Evolutionary conservation across 2,329 filamentous ascomycete species (phyloP).

Genomic region (Fonsecaea multimorphosa): DNA sequence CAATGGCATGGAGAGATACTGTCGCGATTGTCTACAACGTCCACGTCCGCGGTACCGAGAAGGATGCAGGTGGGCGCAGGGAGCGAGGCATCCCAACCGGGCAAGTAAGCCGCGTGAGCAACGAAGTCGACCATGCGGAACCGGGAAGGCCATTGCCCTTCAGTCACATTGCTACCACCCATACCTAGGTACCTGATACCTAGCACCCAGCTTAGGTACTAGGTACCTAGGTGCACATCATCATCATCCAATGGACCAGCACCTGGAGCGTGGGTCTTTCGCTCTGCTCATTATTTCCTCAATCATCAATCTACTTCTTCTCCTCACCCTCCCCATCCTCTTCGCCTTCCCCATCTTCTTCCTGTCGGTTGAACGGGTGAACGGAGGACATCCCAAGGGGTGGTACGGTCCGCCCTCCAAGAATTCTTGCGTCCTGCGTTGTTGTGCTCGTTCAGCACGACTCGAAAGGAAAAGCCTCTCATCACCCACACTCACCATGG

Average conservation of each 20-base stretch:
- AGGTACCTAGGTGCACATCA: too few species aligned
- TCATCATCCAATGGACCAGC: too few species aligned
- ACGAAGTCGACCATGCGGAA: too few species aligned
- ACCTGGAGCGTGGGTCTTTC: too few species aligned
- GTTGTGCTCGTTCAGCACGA: background rate
- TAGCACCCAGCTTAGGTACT: too few species aligned
- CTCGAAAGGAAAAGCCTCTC: background rate
- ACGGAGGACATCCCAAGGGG: background rate
- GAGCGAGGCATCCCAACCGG: background rate
- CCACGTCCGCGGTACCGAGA: background rate
- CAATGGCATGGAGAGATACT: background rate
- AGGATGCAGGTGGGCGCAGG: background rate
- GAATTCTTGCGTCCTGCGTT: background rate
- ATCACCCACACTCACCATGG: slow-evolving; percentile 26
- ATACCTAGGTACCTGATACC: too few species aligned
- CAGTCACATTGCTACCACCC: too few species aligned
- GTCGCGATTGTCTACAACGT: background rate
- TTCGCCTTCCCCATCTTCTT: background rate
- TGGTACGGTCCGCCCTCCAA: background rate
- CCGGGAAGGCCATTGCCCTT: background rate
- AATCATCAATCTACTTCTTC: too few species aligned
- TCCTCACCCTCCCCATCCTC: background rate
- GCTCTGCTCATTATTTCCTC: too few species aligned
- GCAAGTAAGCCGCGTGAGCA: background rate
- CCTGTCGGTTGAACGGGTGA: slow-evolving; percentile 5